Evolutionary conservation across 148 eudicot species (phyloP), one percentile per base, ranked within the genome.

Genomic region (Camellia sinensis): DNA sequence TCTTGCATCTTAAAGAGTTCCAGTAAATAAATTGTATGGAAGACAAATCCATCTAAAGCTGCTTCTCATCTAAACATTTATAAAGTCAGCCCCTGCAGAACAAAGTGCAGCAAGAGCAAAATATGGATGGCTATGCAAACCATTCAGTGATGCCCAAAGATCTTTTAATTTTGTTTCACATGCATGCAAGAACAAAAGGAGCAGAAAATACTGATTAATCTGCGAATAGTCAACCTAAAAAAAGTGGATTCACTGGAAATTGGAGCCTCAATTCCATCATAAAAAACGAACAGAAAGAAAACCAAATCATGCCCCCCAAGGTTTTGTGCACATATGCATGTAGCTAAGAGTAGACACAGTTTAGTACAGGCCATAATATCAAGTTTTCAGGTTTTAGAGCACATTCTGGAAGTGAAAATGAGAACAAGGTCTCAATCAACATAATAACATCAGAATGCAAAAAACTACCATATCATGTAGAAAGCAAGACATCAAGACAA

Each of bases 351-450:
- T 0, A 7, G 21, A 15, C 3, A 15, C 21, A 3, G 0, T 60
- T 60, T 60, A 18, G 64, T 7, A 60, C 21, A 22, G n/a, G 21
- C 60, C 17, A 50, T 19, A 71, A 48, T 9, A 21, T 54, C 62
- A 52, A 53, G 52, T 54, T 74, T 54, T 7, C 45, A 3, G 66
- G 70, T 4, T 37, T 66, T 8, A 66, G 6, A 29, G 45, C 45
- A 5, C 40, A 21, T 73, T 40, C 64, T 15, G 37, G 54, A 48
- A 22, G 21, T 11, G 11, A 5, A 29, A 40, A 57, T 18, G 29
- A 56, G 19, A 74, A 17, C 52, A 41, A 74, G 10, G 50, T 40
- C 46, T 73, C 48, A 7, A 74, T 74, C 65, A 59, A 17, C 77
- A 74, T 8, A 74, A 40, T 17, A 43, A 59, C 22, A 17, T 60